Evolutionary conservation across 805 yeast genomes (phyloP).

Genomic region (Candida ascalaphidarum): DNA sequence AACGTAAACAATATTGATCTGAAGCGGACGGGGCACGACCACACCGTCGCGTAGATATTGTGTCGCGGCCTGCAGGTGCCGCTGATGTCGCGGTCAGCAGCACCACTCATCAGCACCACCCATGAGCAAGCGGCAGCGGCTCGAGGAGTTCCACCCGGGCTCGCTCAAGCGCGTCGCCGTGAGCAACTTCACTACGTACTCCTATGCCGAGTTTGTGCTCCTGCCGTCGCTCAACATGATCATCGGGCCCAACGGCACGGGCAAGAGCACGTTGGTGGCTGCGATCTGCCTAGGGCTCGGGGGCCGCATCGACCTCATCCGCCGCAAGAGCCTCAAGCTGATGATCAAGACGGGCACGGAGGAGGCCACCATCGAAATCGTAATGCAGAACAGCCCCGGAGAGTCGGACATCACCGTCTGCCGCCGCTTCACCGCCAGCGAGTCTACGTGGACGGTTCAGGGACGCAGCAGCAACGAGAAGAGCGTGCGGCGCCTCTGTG

Average conservation of each 20-base stretch:
- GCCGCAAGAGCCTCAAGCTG: slow-evolving; percentile 55
- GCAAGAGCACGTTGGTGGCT: slow-evolving; percentile 87
- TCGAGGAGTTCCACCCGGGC: slow-evolving; percentile 39
- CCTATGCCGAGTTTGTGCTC: slow-evolving; percentile 60
- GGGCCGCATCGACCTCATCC: slow-evolving; percentile 68
- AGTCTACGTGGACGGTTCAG: slow-evolving; percentile 48
- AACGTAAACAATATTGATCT: too few species aligned
- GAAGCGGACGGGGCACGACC: too few species aligned
- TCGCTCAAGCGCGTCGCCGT: slow-evolving; percentile 43
- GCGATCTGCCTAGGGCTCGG: slow-evolving; percentile 86
- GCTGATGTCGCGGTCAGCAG: too few species aligned
- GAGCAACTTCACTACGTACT: slow-evolving; percentile 60
- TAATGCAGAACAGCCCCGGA: slow-evolving; percentile 32
- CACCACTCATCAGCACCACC: too few species aligned
- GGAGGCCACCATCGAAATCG: slow-evolving; percentile 40
- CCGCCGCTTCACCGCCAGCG: slow-evolving; percentile 37
- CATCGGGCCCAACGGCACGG: slow-evolving; percentile 95
- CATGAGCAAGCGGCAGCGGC: too few species aligned
- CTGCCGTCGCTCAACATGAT: slow-evolving; percentile 85
- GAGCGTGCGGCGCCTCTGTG: slow-evolving; percentile 36
- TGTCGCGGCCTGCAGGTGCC: too few species aligned
- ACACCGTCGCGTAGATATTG: too few species aligned
- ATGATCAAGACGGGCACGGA: slow-evolving; percentile 66
- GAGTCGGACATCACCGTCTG: slow-evolving; percentile 29
- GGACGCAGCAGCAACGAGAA: slow-evolving; percentile 30